Evolutionary conservation across 83 land plant genomes (phyloP).

Genomic region (Picea abies): DNA sequence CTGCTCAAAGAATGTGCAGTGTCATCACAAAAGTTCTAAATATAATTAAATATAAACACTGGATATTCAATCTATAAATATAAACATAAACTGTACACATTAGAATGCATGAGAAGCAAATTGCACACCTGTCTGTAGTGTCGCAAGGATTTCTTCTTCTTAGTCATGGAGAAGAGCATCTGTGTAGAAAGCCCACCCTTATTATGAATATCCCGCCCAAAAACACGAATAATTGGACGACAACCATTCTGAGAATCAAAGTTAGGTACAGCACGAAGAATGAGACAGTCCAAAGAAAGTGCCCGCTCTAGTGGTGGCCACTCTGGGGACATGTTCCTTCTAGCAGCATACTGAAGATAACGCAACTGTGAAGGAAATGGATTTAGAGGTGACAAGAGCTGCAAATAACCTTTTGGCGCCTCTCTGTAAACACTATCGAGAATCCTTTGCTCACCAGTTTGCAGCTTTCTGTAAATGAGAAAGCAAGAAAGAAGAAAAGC

Average conservation of each 20-base stretch:
- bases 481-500: conserved; percentile 84
- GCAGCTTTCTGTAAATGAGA: conserved; percentile 70
- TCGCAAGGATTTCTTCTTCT: conserved; percentile 67
- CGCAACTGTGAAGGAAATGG: conserved; percentile 94
- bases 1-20: conserved; percentile 36
- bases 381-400: conserved; percentile 84
- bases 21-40: background rate
- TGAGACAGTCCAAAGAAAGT: conserved; percentile 88
- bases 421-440: conserved; percentile 84
- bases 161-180: conserved; percentile 75
- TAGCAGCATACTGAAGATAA: conserved; percentile 87
- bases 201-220: conserved; percentile 66
- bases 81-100: background rate
- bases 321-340: conserved; percentile 84
- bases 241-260: conserved; percentile 91
- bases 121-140: conserved; percentile 78
- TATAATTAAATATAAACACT: background rate
- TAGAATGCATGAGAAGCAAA: background rate
- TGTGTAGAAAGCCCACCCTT: conserved; percentile 64
- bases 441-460: conserved; percentile 77
- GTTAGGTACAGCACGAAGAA: conserved; percentile 81
- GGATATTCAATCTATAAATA: background rate
- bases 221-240: conserved; percentile 85
- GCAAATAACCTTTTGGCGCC: conserved; percentile 89
- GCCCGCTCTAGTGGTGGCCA: conserved; percentile 94